phyloP scores from a whole-genome alignment of 2,329 filamentous ascomycete species.

The Alternaria arbusti region DNA sequence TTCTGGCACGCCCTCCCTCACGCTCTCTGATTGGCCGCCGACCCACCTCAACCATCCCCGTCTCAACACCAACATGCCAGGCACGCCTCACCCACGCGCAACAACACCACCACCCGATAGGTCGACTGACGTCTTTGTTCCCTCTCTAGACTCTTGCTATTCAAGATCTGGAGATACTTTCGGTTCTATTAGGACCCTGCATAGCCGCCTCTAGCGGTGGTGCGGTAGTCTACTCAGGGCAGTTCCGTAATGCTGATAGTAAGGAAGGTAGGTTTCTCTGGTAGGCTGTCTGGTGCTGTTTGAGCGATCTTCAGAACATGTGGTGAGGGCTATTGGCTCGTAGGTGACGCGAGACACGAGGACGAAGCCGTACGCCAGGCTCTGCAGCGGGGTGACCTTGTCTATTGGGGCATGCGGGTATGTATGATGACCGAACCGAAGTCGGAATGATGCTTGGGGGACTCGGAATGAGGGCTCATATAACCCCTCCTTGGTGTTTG shows the following conservation, averaged over 20 bases:
- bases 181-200: constrained; percentile 36
- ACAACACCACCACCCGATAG: constrained; percentile 38
- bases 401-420: constrained; percentile 40
- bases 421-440: constrained; percentile 39
- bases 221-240: constrained; percentile 22
- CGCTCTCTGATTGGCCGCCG: constrained; percentile 37
- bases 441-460: constrained; percentile 35
- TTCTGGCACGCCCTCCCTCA: constrained; percentile 35
- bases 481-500: constrained; percentile 28
- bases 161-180: constrained; percentile 34
- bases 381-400: constrained; percentile 14
- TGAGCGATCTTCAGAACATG: constrained; percentile 36
- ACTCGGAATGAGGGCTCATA: constrained; percentile 31
- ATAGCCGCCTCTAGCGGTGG: constrained; percentile 40
- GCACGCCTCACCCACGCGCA: constrained; percentile 39
- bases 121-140: constrained; percentile 12
- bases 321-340: constrained; percentile 44
- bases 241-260: constrained; percentile 12
- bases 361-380: constrained; percentile 23
- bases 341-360: constrained; percentile 16
- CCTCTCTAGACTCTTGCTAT: constrained; percentile 4
- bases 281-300: constrained; percentile 21
- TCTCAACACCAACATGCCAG: constrained; percentile 43
- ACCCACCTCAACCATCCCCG: constrained; percentile 22
- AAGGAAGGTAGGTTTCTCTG: constrained; percentile 21